Percentiles rank a stretch among this genome's conserved stretches.
These are phyloP conservation scores for Syzygium aromaticum DNA, from an alignment of 345 rosid genomes.

Conservation along the genomic window DNA sequence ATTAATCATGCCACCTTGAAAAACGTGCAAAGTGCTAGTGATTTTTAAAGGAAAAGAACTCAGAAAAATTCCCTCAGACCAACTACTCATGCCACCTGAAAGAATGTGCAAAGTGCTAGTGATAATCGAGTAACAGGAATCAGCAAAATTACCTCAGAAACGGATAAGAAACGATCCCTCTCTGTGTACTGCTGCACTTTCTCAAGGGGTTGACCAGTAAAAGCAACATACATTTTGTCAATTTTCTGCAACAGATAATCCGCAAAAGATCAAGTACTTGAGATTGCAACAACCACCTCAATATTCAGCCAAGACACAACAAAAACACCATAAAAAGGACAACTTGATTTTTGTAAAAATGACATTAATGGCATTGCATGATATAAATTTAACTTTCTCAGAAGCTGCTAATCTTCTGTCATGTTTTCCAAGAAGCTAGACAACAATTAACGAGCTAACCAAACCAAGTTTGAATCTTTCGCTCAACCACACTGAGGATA, in stretches of 20 bases:
- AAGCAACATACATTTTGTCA: conserved; percentile 77
- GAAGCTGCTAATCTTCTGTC: neutral
- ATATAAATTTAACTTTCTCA: neutral
- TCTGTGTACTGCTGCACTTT: conserved; percentile 78
- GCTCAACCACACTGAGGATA: neutral
- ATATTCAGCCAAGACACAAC: neutral
- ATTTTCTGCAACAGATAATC: conserved; percentile 52
- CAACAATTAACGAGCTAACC: neutral
- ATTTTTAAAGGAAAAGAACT: neutral
- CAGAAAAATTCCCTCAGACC: no score
- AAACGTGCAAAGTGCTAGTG: neutral
- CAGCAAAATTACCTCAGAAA: conserved; percentile 55
- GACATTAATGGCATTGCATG: neutral
- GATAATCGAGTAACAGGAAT: neutral
- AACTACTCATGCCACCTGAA: neutral
- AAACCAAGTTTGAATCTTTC: neutral
- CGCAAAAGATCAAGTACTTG: neutral
- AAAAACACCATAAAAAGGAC: neutral
- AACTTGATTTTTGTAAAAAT: neutral
- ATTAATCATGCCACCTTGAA: neutral
- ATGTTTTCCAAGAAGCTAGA: neutral
- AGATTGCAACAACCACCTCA: neutral
- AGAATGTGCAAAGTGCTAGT: neutral
- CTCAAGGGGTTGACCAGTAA: conserved; percentile 81
- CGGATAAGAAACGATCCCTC: conserved; percentile 77